Percentiles rank a stretch among this genome's conserved stretches.
These are phyloP conservation scores for Clavariopsis aquatica DNA, from an alignment of 495 filamentous ascomycete species.

Conservation along the genomic window DNA sequence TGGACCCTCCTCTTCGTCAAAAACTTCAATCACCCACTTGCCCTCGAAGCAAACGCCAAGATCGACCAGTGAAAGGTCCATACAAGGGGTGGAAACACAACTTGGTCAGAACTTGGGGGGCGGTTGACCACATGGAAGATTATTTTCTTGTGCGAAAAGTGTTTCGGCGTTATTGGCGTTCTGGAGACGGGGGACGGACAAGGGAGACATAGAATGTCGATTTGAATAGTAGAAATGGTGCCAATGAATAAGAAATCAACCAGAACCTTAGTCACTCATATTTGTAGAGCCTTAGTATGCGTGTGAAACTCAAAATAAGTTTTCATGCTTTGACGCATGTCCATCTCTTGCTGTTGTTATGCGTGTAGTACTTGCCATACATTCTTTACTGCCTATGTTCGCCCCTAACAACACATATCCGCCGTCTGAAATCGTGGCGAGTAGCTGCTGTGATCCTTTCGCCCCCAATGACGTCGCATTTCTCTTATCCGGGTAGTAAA, in stretches of 20 bases:
- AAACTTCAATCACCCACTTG: not conserved
- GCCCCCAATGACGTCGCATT: not conserved
- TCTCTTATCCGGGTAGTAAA: not conserved
- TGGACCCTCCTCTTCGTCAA: not conserved
- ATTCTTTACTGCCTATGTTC: too few relatives aligned
- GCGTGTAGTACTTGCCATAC: too few relatives aligned
- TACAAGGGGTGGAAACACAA: not conserved
- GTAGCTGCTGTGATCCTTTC: not conserved
- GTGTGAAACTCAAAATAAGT: too few relatives aligned
- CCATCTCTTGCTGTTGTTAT: too few relatives aligned
- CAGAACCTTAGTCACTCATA: not conserved
- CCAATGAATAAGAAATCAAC: not conserved
- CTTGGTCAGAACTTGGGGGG: not conserved
- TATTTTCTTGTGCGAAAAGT: not conserved
- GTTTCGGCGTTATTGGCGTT: constrained; percentile 1
- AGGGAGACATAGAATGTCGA: not conserved
- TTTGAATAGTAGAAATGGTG: not conserved
- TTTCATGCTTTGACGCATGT: too few relatives aligned
- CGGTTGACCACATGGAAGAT: too few relatives aligned
- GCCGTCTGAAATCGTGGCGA: not conserved
- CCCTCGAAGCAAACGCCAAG: not conserved
- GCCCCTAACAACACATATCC: not conserved
- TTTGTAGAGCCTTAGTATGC: not conserved
- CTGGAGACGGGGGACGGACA: not conserved
- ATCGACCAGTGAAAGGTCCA: not conserved